Base-by-base conservation (phyloP, 2,329 filamentous ascomycete species). In the Sordariomycetes sp. region DNA sequence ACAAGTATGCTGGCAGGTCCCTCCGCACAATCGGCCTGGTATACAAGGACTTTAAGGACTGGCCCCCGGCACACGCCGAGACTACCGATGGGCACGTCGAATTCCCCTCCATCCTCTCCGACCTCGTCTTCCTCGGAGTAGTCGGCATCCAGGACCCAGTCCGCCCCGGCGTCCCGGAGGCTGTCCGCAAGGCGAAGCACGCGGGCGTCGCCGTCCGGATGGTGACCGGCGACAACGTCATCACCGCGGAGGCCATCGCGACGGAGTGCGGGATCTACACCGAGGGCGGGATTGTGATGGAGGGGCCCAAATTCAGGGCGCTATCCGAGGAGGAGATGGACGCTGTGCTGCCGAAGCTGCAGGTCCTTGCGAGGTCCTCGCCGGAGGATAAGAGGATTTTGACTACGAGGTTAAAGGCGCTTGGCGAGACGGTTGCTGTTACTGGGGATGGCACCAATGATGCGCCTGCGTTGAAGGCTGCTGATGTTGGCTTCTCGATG, bases 11-110 rank as follows among this genome's bases (percentile, higher is more conserved):
- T 14, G 75, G 75, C 24, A 74, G 80, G 43, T 89, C 87, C n/a
- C 79, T 93, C 14, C 83, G 89, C 54, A 90, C 88, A 0, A 90
- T 93, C 58, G 88, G 82, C 22, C 77, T 92, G 61, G 78, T 88
- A 5, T 91, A 89, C 70, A 80, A 82, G 53, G 89, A 93, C 62
- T 90, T 88, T 88, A n/a, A 48, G 10, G 16, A 48, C 16, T 48
- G 85, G 79, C 88, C 89, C 24, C 86, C 77, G 22, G 81, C 87
- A 61, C 74, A 79, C 55, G 83, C 79, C n/a, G 72, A 79, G 14
- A 11, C 18, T 20, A 18, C 43, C 43, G 43, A 48, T 20, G 43
- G 43, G 4, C n/a, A 48, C 16, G 43, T 48, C 16, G 83, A 89
- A 18, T 67, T 66, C 10, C 79, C 77, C 8, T 66, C 79, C 56